Base-by-base conservation (phyloP, 208 protist species). In the Crithidia bombi region DNA sequence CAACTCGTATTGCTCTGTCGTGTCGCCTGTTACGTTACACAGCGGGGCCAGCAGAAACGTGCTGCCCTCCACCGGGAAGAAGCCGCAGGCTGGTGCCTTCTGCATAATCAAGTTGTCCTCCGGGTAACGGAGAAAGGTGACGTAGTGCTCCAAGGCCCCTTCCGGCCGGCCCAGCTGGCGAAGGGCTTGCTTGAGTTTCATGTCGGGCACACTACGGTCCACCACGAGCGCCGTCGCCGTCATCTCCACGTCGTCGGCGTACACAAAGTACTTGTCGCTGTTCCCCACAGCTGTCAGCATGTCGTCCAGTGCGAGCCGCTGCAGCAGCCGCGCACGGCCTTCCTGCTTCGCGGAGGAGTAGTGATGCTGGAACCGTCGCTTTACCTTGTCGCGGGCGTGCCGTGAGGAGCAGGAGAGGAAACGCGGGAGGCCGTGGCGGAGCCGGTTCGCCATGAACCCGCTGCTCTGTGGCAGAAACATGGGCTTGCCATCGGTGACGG, bases 251-350 rank as follows among this genome's bases (percentile, higher is more conserved):
- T 96, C 89, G 41, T 96, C 91, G 19, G 74, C 52, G 69, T 89
- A 93, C 17, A 93, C 83, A 65, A 96, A 96, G 78, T 93, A 96
- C 44, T 77, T 86, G 69, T 96, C 91, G 72, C 82, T 92, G 70
- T 96, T 81, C 11, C 88, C 89, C 14, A 92, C 83, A 44, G 52
- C 75, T 25, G 77, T 67, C 21, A 67, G 17, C 62, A 85, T 79
- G 70, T 96, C 91, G 7, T 79, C 64, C 35, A 69, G 69, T 26
- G 82, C 54, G 5, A 91, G 58, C 7, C 78, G 63, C 70, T 96
- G 91, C 66, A 96, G 65, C 46, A 85, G 50, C 68, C 65, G 77
- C 35, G 80, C 79, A 10, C 70, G 73, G 0, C 66, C 43, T 70
- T 89, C 83, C 47, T 87, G 73, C 50, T 78, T 71, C 21, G 59